A percentile compares a stretch with the other conserved stretches of the same genome.
Evolutionary conservation across 106 monocot species (phyloP).

Genomic region (Ottelia alismoides): DNA sequence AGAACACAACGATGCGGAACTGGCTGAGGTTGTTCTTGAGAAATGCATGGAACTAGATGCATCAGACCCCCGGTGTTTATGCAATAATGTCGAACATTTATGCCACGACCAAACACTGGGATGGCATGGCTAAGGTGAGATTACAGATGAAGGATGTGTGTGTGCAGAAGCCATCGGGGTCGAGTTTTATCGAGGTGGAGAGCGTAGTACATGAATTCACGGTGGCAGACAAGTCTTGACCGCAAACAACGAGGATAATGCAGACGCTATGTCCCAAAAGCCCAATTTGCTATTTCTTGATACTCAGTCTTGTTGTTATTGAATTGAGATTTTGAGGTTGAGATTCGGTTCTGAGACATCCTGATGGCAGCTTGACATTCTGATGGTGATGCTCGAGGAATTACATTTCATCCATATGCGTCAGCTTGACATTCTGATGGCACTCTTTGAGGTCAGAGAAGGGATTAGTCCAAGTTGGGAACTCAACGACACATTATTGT

Average conservation of each 20-base stretch:
- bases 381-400: no score
- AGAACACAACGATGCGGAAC: conserved; percentile 3
- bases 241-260: conserved; percentile 35
- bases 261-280: conserved; percentile 35
- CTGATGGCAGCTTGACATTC: no score
- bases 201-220: conserved; percentile 63
- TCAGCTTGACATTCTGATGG: no score
- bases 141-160: conserved; percentile 24
- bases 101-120: conserved; percentile 30
- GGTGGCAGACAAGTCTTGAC: conserved; percentile 39
- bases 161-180: conserved; percentile 39
- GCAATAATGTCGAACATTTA: conserved; percentile 43
- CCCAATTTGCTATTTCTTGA: background rate
- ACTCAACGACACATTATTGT: no score
- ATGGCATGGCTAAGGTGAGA: conserved; percentile 24
- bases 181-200: conserved; percentile 65
- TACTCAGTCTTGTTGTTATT: background rate
- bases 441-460: no score
- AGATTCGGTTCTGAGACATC: no score
- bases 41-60: conserved; percentile 15
- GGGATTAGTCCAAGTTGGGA: conserved; percentile 1
- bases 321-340: background rate
- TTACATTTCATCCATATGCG: no score
- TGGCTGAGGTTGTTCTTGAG: conserved; percentile 29
- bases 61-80: conserved; percentile 16